Base-by-base conservation (phyloP, 2,329 filamentous ascomycete species). In the Didymella pomorum region DNA sequence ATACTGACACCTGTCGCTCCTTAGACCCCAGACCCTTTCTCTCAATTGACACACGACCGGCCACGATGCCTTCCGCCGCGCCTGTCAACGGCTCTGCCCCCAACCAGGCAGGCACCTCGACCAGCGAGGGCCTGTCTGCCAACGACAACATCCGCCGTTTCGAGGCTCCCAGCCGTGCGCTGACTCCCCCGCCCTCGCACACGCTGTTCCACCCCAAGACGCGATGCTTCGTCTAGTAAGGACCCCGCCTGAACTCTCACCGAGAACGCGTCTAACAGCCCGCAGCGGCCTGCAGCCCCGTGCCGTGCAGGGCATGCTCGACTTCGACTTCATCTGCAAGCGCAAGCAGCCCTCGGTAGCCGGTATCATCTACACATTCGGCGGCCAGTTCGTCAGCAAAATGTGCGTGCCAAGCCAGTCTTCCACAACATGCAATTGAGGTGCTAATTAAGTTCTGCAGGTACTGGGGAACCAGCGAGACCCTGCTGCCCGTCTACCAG, bases 261-360 rank as follows among this genome's bases (percentile, higher is more conserved):
- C 4, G 31, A 35, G 21, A 43, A 23, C 41, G 49, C 49, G 51
- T 56, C 71, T 76, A 70, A 72, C 63, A 57, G 37, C 33, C 12
- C 44, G 69, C 72, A 88, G 86, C 83, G 95, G 95, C 80, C 92
- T 99, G 78, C 95, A 99, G 84, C 94, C 95, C 77, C 89, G 93
- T 72, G 82, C 82, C 56, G 82, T 84, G 50, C 82, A 84, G 79
- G 82, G 82, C 65, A 84, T 84, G 82, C 91, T 99, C 79, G 95
- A 99, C 82, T 99, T 99, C 80, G 95, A 99, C 86, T 99, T 98
- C 87, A 99, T 99, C 84, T 99, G 95, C 93, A 98, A 98, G 89
- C 92, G 95, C 76, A 87, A 89, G 78, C 96, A 91, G 61, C 95
- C 95, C 66, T 99, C 95, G 58, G 95, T 99, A 59, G 95, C 95